phyloP scores from a whole-genome alignment of 441 rosid genomes.

The Adansonia grandidieri region DNA sequence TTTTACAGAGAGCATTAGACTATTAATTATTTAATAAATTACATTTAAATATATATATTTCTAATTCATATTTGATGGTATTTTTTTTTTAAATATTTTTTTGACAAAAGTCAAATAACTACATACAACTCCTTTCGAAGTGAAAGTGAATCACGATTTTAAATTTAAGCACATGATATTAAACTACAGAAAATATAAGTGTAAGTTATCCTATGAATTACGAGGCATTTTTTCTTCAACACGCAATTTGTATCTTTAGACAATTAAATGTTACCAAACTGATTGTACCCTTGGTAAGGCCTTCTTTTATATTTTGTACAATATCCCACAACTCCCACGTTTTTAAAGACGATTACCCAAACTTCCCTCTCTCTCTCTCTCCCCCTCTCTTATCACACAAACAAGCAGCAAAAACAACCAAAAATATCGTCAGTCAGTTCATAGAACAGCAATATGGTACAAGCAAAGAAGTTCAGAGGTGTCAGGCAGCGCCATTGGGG shows the following conservation, averaged over 20 bases:
- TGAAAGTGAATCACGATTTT: too few relatives aligned
- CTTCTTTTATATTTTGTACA: background rate
- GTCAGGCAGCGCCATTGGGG: slow-evolving; percentile 98
- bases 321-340: background rate
- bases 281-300: background rate
- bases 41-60: too few relatives aligned
- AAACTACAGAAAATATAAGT: background rate
- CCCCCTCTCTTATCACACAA: background rate
- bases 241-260: background rate
- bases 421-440: background rate
- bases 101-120: too few relatives aligned
- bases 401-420: background rate
- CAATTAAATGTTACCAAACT: slow-evolving; percentile 6
- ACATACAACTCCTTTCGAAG: too few relatives aligned
- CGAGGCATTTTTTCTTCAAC: too few relatives aligned
- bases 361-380: background rate
- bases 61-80: too few relatives aligned
- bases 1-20: too few relatives aligned
- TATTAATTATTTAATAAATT: too few relatives aligned
- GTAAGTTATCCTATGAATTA: background rate
- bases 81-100: too few relatives aligned
- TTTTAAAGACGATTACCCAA: background rate
- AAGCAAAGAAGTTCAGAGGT: slow-evolving; percentile 93
- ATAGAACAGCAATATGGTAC: slow-evolving; percentile 55
- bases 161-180: too few relatives aligned